Percentiles rank a stretch among this genome's conserved stretches.
Evolutionary conservation across 1,139 yeast species (phyloP).

Genomic region (Taphrina sp.): DNA sequence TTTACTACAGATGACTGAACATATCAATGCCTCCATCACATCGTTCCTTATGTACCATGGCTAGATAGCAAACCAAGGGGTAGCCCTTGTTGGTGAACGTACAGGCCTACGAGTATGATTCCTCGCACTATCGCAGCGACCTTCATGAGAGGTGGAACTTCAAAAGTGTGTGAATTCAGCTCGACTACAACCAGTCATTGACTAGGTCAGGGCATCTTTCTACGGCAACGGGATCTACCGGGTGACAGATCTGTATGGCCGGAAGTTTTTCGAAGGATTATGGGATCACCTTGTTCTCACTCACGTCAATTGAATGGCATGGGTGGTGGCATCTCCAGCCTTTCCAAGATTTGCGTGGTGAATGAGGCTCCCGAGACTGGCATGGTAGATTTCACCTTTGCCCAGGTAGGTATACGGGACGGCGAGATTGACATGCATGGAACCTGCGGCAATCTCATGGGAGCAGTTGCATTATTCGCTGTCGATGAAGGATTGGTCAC

Average conservation of each 20-base stretch:
- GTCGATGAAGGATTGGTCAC: constrained; percentile 4
- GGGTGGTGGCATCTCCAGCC: constrained; percentile 17
- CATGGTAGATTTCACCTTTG: constrained; percentile 9
- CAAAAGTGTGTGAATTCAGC: constrained; percentile 3
- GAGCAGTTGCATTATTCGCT: constrained; percentile 9
- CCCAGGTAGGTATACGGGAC: constrained; percentile 8
- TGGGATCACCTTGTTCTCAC: constrained; percentile 15
- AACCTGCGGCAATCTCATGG: constrained; percentile 14
- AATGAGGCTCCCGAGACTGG: not conserved
- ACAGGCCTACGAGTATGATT: too few species aligned
- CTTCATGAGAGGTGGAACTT: constrained; percentile 12
- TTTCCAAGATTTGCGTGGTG: constrained; percentile 7
- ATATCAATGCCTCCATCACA: too few species aligned
- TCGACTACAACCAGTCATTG: too few species aligned
- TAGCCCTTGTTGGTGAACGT: too few species aligned
- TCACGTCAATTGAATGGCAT: constrained; percentile 10
- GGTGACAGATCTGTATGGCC: constrained; percentile 9
- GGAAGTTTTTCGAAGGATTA: constrained; percentile 8
- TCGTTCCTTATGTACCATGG: too few species aligned
- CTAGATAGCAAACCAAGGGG: too few species aligned
- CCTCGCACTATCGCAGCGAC: constrained; percentile 6
- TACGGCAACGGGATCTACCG: constrained; percentile 1
- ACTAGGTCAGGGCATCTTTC: constrained; percentile 4
- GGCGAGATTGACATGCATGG: constrained; percentile 8
- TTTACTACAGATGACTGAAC: too few species aligned